A percentile compares a stretch with the other conserved stretches of the same genome.
phyloP scores from a whole-genome alignment of 306 rosid species.

The Lotus japonicus region DNA sequence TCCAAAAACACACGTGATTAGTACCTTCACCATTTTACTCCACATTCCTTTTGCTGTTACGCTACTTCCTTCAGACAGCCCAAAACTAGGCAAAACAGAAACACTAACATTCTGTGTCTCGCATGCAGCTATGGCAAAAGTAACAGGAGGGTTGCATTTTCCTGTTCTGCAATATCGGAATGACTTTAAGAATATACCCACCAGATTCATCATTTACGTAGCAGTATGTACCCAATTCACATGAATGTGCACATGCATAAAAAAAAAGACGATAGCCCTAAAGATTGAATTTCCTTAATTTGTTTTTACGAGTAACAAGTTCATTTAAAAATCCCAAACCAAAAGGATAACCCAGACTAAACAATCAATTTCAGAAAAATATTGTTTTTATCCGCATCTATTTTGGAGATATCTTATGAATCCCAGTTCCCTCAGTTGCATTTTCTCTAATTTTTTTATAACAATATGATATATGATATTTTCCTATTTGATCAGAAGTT shows the following conservation, averaged over 20 bases:
- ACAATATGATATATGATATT: background rate
- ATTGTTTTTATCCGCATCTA: background rate
- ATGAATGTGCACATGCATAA: background rate
- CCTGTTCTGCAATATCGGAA: slow-evolving; percentile 70
- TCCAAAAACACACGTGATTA: slow-evolving; percentile 1
- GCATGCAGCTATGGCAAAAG: slow-evolving; percentile 87
- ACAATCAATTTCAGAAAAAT: background rate
- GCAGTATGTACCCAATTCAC: slow-evolving; percentile 3
- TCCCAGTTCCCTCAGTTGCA: background rate
- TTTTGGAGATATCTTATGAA: background rate
- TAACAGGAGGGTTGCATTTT: slow-evolving; percentile 88
- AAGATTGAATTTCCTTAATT: slow-evolving; percentile 1
- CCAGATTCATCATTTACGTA: slow-evolving; percentile 20
- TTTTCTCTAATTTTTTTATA: background rate
- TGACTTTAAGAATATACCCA: slow-evolving; percentile 22
- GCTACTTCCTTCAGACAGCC: slow-evolving; percentile 70
- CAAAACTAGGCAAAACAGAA: slow-evolving; percentile 84
- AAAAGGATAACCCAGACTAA: background rate
- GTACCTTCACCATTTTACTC: slow-evolving; percentile 80
- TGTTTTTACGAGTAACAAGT: background rate
- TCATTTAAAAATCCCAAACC: slow-evolving; percentile 1
- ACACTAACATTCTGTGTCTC: slow-evolving; percentile 96
- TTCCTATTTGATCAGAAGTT: background rate
- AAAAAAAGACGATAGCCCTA: background rate
- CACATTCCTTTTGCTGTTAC: slow-evolving; percentile 82